These are phyloP conservation scores for Cetraspora pellucida DNA, from an alignment of 192 early-diverging fungal species.

Conservation along the genomic window DNA sequence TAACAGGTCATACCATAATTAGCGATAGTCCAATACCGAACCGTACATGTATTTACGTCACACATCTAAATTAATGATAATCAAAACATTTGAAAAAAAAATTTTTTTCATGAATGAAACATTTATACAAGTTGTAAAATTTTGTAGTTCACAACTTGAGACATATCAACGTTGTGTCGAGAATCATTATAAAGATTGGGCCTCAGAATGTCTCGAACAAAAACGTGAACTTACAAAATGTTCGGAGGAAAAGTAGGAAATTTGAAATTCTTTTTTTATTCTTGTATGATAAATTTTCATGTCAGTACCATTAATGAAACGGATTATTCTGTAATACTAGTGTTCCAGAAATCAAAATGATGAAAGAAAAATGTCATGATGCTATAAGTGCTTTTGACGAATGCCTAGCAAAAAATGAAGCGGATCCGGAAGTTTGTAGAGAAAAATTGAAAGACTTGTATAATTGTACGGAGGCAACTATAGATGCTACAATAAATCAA, in stretches of 20 bases:
- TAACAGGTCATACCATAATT: no score
- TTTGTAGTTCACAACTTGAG: conserved; percentile 31
- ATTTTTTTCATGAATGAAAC: conserved; percentile 33
- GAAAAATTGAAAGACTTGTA: not conserved
- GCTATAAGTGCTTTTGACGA: conserved; percentile 6
- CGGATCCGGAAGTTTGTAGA: not conserved
- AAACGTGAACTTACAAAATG: conserved; percentile 31
- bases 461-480: conserved; percentile 2
- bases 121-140: conserved; percentile 29
- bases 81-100: no score
- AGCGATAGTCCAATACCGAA: no score
- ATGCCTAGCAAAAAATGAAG: conserved; percentile 9
- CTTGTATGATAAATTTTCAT: not conserved
- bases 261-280: not conserved
- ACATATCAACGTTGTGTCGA: conserved; percentile 34
- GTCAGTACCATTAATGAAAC: no score
- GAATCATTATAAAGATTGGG: conserved; percentile 18
- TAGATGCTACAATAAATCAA: no score
- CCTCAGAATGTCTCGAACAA: conserved; percentile 7
- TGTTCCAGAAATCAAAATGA: not conserved
- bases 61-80: no score
- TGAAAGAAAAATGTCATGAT: conserved; percentile 13
- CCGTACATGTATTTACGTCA: no score
- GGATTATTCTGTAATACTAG: no score
- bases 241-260: conserved; percentile 34